Base-by-base conservation (phyloP, 2,329 filamentous ascomycete species). In the Fusarium sulawesiense region DNA sequence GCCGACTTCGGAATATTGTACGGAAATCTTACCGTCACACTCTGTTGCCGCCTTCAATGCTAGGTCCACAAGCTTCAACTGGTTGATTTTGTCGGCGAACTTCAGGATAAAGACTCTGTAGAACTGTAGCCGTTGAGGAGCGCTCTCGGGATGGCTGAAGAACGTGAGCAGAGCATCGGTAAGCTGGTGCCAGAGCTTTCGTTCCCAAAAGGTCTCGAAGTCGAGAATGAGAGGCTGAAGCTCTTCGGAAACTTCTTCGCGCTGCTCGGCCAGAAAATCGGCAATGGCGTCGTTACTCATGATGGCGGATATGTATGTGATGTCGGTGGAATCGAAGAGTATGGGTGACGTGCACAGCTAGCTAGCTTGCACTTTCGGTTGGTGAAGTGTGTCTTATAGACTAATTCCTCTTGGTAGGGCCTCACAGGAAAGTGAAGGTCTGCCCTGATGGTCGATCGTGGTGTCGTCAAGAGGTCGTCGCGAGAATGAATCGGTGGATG, bases 31-130 rank as follows among this genome's bases (percentile, higher is more conserved):
- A 95, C 93, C 90, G 84, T 88, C 87, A 81, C 92, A 97, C 84
- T 97, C 91, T 76, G 91, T 89, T 56, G 94, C 93, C 47, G 96
- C 93, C 82, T 92, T 93, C 78, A 98, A 84, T 18, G 94, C 96
- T 73, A 99, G 85, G 72, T 93, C 91, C 73, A 99, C 96, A 73
- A 98, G 91, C 87, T 98, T 98, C 70, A 99, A 87, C 85, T 98
- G 95, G 84, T 98, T 99, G 86, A 99, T 98, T 87, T 97, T 98
- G 80, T 97, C 94, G 72, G 94, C 93, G 79, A 99, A 99, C 81
- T 92, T 96, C 80, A 95, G 89, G 81, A 99, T 92, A 85, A 99
- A 99, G 76, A 90, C 90, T 83, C 96, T 93, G 87, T 96, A 99
- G 81, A 99, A 92, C 64, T 90, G 86, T 83, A 99, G 88, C 78